Evolutionary conservation across 176 grass and related monocot species (phyloP), one percentile per base, ranked within the genome.

Genomic region (Stipa capillata): DNA sequence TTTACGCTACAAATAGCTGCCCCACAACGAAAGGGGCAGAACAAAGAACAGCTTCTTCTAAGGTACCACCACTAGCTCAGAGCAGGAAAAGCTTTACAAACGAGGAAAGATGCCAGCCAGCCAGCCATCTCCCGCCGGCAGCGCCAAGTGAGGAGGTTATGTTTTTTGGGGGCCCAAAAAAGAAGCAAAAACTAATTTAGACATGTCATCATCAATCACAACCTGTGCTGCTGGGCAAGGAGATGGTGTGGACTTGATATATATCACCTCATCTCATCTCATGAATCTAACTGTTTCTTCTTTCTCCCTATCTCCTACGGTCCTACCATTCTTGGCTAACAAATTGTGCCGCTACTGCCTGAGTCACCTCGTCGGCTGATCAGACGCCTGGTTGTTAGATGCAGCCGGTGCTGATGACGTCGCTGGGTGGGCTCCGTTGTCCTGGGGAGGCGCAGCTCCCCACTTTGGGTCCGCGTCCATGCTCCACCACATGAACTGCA

Each of bases 401-500:
- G 72, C 73, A 15, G 86, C 72, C 1, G 79, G 84, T 5, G 75
- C 84, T 23, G 97, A 88, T 51, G 97, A 65, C 27, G 83, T 89
- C 2, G 80, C 49, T 1, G 70, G 88, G 37, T 91, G 97, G 49
- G 72, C 50, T 28, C 97, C 92, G 2, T 93, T 99, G 74, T 99
- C 97, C 78, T 93, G 92, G 65, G 90, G 77, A 0, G 90, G 90
- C 0, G 84, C 66, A 1, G 45, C 77, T 41, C 97, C 97, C 97
- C 97, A 99, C 83, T 93, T 96, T n/a, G 84, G 86, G 29, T 99
- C 92, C 0, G 79, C 47, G 2, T 93, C 97, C 36, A 93, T 92
- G 97, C 85, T 99, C 96, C 37, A 99, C 82, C 57, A 99, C 96
- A 83, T 93, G 86, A 28, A 99, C 96, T 23, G 89, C 80, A 10